phyloP scores from a whole-genome alignment of 805 yeast genomes.

The Saccharomycopsis oosterbeekiorum region DNA sequence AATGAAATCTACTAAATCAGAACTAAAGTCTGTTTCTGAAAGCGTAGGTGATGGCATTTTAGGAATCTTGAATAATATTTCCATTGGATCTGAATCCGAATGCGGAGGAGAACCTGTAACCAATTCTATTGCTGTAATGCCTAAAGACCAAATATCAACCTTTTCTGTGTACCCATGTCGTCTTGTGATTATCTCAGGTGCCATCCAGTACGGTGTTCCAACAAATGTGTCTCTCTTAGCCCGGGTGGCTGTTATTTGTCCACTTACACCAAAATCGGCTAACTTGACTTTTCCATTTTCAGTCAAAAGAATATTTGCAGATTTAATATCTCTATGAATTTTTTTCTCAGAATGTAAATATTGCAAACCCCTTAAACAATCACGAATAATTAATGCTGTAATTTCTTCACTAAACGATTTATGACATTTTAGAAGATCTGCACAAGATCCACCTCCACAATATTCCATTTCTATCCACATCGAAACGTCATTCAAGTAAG shows the following conservation, averaged over 20 bases:
- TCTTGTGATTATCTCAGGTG: constrained; percentile 80
- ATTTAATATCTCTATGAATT: constrained; percentile 85
- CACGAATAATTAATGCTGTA: constrained; percentile 52
- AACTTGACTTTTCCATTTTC: constrained; percentile 61
- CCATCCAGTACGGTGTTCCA: constrained; percentile 98
- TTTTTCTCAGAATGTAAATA: constrained; percentile 68
- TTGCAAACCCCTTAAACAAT: constrained; percentile 57
- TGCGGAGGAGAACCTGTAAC: constrained; percentile 77
- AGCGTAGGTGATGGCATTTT: constrained; percentile 52
- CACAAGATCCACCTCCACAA: constrained; percentile 91
- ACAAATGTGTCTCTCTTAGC: constrained; percentile 66
- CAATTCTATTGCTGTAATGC: constrained; percentile 84
- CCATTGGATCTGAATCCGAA: constrained; percentile 63
- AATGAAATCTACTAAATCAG: constrained; percentile 44
- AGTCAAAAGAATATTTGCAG: constrained; percentile 78
- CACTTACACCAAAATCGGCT: constrained; percentile 92
- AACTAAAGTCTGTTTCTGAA: constrained; percentile 30
- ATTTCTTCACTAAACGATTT: constrained; percentile 48
- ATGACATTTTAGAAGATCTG: constrained; percentile 54
- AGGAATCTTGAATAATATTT: constrained; percentile 64
- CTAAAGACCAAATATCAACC: constrained; percentile 94
- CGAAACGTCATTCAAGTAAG: constrained; percentile 52
- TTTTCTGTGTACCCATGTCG: constrained; percentile 64
- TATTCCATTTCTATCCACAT: constrained; percentile 93
- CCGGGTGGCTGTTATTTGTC: constrained; percentile 59